Conservation (phyloP, 306 rosid species). For the Cicer bijugum region DNA sequence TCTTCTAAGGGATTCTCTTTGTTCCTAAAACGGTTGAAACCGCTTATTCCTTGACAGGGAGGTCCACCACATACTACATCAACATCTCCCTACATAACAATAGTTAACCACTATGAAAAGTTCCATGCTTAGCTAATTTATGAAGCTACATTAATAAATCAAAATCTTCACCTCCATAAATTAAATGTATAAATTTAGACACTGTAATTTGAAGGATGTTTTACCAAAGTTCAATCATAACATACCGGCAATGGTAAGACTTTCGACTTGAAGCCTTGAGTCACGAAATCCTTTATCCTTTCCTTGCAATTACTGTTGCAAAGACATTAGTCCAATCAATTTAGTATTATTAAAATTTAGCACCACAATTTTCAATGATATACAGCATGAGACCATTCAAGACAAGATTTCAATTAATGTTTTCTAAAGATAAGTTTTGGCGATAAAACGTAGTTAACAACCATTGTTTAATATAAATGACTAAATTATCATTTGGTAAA, state of each 20-base stretch:
- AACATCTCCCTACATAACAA: conserved; percentile 62
- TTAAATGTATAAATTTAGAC: neutral
- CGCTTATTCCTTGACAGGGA: conserved; percentile 95
- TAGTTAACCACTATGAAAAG: neutral
- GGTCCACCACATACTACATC: conserved; percentile 92
- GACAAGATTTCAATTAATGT: too few relatives aligned
- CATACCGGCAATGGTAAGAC: conserved; percentile 74
- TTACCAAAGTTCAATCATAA: neutral
- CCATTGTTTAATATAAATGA: too few relatives aligned
- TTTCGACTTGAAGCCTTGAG: conserved; percentile 51
- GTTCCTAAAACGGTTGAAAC: conserved; percentile 80
- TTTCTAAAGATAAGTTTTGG: too few relatives aligned
- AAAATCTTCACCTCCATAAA: conserved; percentile 55
- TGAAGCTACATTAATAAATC: neutral
- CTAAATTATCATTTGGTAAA: too few relatives aligned
- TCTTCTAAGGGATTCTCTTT: conserved; percentile 68
- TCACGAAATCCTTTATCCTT: conserved; percentile 57
- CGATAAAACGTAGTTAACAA: too few relatives aligned
- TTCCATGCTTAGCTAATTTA: neutral
- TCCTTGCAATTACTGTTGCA: conserved; percentile 62
- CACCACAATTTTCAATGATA: too few relatives aligned
- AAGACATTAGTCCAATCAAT: neutral
- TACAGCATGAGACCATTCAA: too few relatives aligned
- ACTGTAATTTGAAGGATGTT: neutral
- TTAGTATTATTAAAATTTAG: too few relatives aligned